A percentile compares a stretch with the other conserved stretches of the same genome.
These are phyloP conservation scores for Penicillium sp. DNA, from an alignment of 2,329 filamentous ascomycete genomes.

Conservation along the genomic window DNA sequence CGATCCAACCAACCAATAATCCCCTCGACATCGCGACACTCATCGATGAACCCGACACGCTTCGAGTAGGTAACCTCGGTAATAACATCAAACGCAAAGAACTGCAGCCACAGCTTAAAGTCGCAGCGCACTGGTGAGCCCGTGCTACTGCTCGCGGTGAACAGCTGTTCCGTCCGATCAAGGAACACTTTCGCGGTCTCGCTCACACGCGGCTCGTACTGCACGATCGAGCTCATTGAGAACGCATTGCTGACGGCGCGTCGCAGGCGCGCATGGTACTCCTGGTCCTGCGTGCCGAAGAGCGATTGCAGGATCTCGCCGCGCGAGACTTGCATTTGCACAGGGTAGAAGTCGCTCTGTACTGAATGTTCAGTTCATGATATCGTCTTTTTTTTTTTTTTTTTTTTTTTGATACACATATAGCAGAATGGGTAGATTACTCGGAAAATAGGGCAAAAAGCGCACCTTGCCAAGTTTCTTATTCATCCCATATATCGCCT, in stretches of 20 bases:
- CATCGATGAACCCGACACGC: constrained; percentile 75
- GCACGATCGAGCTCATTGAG: constrained; percentile 20
- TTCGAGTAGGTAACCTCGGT: constrained; percentile 78
- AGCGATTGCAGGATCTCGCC: constrained; percentile 25
- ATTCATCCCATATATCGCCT: not conserved
- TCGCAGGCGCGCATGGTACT: constrained; percentile 29
- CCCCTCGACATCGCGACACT: constrained; percentile 74
- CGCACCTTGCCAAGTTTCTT: not conserved
- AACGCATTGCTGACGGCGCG: constrained; percentile 15
- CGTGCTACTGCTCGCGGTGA: not conserved
- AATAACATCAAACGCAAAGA: constrained; percentile 81
- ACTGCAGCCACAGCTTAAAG: constrained; percentile 67
- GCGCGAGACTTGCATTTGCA: too few species aligned
- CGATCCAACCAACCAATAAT: constrained; percentile 62
- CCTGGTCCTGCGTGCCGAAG: constrained; percentile 40
- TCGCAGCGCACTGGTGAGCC: not conserved
- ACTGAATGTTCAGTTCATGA: too few species aligned
- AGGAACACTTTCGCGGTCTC: constrained; percentile 27
- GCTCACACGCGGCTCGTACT: constrained; percentile 20
- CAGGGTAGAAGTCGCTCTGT: too few species aligned
- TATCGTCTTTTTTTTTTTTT: too few species aligned
- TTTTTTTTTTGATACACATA: too few species aligned
- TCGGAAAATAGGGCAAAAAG: too few species aligned
- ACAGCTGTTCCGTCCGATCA: constrained; percentile 26
- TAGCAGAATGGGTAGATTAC: too few species aligned